These are phyloP conservation scores for Aspergillus pseudoterreus DNA, from an alignment of 2,329 filamentous ascomycete genomes.

Conservation along the genomic window DNA sequence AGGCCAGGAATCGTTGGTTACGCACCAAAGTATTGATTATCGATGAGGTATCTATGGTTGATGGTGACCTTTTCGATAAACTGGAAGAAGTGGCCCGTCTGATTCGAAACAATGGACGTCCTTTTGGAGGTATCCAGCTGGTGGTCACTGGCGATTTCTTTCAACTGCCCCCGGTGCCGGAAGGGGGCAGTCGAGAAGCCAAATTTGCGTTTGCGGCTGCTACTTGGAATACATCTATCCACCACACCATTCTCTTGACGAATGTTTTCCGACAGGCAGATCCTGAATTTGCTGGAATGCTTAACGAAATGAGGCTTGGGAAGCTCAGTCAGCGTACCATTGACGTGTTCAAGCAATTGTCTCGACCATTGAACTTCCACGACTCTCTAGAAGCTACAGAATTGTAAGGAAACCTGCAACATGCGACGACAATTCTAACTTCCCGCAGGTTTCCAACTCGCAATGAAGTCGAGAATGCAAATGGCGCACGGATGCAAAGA, in stretches of 20 bases:
- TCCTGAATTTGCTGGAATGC: constrained; percentile 82
- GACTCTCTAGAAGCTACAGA: constrained; percentile 82
- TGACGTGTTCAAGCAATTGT: constrained; percentile 68
- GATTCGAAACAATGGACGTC: constrained; percentile 83
- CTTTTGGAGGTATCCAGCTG: constrained; percentile 94
- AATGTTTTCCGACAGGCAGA: constrained; percentile 97
- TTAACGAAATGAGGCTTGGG: constrained; percentile 96
- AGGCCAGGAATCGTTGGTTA: constrained; percentile 85
- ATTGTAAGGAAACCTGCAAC: constrained; percentile 49
- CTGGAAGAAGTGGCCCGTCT: constrained; percentile 80
- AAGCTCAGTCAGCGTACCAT: constrained; percentile 74
- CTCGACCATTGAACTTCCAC: constrained; percentile 66
- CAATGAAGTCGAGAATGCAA: constrained; percentile 83
- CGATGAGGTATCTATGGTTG: constrained; percentile 98
- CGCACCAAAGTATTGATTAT: constrained; percentile 82
- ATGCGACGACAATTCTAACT: constrained; percentile 17
- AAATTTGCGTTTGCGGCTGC: constrained; percentile 92
- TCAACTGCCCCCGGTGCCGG: constrained; percentile 89
- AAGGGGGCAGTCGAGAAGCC: constrained; percentile 60
- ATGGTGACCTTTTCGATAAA: constrained; percentile 95
- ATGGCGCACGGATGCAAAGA: constrained; percentile 67
- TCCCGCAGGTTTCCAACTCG: constrained; percentile 72
- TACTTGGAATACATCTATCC: constrained; percentile 88
- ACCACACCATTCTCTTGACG: constrained; percentile 91
- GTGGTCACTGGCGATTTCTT: constrained; percentile 98